phyloP scores from a whole-genome alignment of 2,329 filamentous ascomycete genomes.

The Malbranchea zuffiana region DNA sequence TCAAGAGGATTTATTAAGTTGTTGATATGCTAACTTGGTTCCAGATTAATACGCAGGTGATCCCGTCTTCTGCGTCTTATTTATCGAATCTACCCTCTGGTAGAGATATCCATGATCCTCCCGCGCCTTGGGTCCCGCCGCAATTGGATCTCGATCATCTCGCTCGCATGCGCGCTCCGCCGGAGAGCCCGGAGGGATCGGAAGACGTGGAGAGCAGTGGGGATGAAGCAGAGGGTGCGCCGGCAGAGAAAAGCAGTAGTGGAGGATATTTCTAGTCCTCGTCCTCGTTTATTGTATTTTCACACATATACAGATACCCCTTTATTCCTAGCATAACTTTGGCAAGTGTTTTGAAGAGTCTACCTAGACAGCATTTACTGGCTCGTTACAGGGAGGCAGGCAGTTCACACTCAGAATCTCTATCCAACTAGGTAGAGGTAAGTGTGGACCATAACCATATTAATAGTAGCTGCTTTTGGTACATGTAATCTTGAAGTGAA shows the following conservation, averaged over 20 bases:
- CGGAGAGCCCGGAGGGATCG: constrained; percentile 6
- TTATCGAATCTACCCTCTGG: constrained; percentile 75
- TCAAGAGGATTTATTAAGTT: neutral
- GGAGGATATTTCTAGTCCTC: constrained; percentile 8
- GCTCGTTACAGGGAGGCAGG: too few relatives aligned
- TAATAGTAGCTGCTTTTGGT: too few relatives aligned
- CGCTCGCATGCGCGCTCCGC: constrained; percentile 19
- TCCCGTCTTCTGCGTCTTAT: constrained; percentile 62
- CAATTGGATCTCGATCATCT: constrained; percentile 54
- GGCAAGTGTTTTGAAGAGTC: too few relatives aligned
- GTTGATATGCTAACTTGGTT: neutral
- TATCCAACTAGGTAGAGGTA: too few relatives aligned
- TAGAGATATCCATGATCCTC: constrained; percentile 62
- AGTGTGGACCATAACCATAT: too few relatives aligned
- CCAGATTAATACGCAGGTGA: constrained; percentile 66
- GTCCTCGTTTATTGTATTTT: neutral
- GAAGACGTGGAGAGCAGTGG: constrained; percentile 10
- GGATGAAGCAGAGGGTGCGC: constrained; percentile 4
- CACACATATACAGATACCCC: neutral
- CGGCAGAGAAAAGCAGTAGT: neutral
- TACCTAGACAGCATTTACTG: too few relatives aligned
- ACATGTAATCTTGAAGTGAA: too few relatives aligned
- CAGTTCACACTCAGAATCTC: too few relatives aligned
- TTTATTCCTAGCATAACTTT: neutral
- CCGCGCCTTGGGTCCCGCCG: constrained; percentile 58